Evolutionary conservation across 2,329 filamentous ascomycete genomes (phyloP).

Genomic region (Clonostachys rosea): DNA sequence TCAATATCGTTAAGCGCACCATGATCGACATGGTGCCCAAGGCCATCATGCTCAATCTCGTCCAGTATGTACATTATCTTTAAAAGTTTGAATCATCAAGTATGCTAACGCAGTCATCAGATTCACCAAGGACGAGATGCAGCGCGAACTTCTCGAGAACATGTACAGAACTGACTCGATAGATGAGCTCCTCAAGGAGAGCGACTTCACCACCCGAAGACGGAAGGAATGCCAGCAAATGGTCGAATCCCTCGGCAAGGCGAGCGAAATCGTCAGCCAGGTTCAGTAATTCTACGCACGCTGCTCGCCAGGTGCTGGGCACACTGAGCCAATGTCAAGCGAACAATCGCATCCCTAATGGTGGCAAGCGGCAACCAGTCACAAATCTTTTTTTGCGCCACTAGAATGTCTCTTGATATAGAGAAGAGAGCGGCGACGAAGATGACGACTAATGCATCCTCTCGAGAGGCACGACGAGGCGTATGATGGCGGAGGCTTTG

Average conservation of each 20-base stretch:
- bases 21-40: constrained; percentile 99
- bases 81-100: background rate
- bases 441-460: too few relatives aligned
- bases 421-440: too few relatives aligned
- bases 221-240: constrained; percentile 99
- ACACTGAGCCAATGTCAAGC: too few relatives aligned
- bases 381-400: too few relatives aligned
- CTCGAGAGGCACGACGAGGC: too few relatives aligned
- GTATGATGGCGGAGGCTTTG: too few relatives aligned
- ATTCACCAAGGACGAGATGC: constrained; percentile 97
- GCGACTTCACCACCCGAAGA: constrained; percentile 90
- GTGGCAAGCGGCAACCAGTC: too few relatives aligned
- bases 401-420: too few relatives aligned
- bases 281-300: constrained; percentile 44
- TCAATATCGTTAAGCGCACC: constrained; percentile 94
- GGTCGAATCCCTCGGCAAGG: constrained; percentile 88
- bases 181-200: constrained; percentile 94
- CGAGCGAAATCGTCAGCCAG: constrained; percentile 92
- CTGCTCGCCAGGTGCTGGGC: too few relatives aligned
- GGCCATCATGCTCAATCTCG: constrained; percentile 95
- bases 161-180: constrained; percentile 92
- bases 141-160: constrained; percentile 91
- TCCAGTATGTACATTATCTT: constrained; percentile 63
- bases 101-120: constrained; percentile 33
- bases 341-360: too few relatives aligned